Percentiles rank a stretch among this genome's conserved stretches.
These are phyloP conservation scores for Toxoplasma gondii DNA, from an alignment of 169 alveolate species.

Conservation along the genomic window DNA sequence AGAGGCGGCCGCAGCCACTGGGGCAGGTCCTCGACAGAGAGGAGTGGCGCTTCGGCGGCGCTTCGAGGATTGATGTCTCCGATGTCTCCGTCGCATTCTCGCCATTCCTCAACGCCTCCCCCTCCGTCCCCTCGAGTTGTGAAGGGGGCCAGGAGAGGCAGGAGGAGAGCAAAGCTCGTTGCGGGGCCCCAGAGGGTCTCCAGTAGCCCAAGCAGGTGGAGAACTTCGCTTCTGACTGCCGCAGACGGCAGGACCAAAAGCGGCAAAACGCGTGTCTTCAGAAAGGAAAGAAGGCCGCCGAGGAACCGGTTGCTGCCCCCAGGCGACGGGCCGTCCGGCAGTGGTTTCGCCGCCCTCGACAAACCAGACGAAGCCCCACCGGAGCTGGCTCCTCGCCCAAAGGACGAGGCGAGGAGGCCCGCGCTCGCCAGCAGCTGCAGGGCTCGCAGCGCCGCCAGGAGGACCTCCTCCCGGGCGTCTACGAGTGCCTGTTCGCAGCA, in stretches of 20 bases:
- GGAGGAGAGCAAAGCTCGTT: conserved; percentile 40
- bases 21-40: not conserved
- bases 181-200: conserved; percentile 51
- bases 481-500: conserved; percentile 69
- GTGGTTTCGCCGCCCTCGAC: too few relatives aligned
- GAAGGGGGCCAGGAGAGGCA: conserved; percentile 55
- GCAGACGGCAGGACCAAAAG: conserved; percentile 45
- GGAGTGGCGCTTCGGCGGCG: not conserved
- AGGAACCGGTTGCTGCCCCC: not conserved
- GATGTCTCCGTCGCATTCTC: not conserved
- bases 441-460: conserved; percentile 53
- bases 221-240: conserved; percentile 41
- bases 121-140: conserved; percentile 8
- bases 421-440: conserved; percentile 54
- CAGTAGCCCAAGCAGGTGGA: conserved; percentile 35
- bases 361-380: not conserved
- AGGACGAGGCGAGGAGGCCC: not conserved
- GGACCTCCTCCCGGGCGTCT: conserved; percentile 57
- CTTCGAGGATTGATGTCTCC: not conserved
- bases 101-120: not conserved
- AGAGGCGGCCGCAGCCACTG: conserved; percentile 18
- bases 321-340: not conserved
- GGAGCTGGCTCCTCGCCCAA: not conserved
- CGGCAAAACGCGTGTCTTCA: conserved; percentile 41
- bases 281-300: not conserved